phyloP scores from a whole-genome alignment of 139 green algal species.

The Picochlorum sp. region DNA sequence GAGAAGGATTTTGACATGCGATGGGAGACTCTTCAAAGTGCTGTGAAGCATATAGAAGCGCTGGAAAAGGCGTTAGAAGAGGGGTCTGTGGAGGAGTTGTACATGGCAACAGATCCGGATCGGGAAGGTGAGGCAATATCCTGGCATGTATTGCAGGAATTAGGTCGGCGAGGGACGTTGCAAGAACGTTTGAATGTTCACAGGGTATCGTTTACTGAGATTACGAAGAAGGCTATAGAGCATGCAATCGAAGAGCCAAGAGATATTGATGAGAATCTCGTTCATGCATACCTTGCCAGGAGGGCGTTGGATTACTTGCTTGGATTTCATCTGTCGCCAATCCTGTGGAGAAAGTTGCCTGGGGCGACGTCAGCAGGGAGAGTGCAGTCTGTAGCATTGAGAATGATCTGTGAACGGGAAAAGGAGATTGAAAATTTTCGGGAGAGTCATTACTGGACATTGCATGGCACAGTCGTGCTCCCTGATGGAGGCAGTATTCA shows the following conservation, averaged over 20 bases:
- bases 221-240: constrained; percentile 68
- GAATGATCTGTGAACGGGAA: constrained; percentile 78
- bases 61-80: constrained; percentile 24
- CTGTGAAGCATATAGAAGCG: constrained; percentile 17
- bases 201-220: constrained; percentile 67
- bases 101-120: constrained; percentile 94
- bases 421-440: constrained; percentile 54
- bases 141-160: constrained; percentile 84
- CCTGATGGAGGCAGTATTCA: not conserved
- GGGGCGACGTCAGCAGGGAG: constrained; percentile 56
- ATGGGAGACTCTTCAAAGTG: constrained; percentile 33
- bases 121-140: constrained; percentile 91
- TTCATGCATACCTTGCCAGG: constrained; percentile 86
- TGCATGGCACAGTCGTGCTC: constrained; percentile 24
- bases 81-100: not conserved
- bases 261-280: constrained; percentile 50
- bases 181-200: not conserved
- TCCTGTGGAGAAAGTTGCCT: constrained; percentile 88
- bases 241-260: constrained; percentile 54
- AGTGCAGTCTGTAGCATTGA: constrained; percentile 83
- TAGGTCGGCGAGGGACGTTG: constrained; percentile 32
- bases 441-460: constrained; percentile 53
- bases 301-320: constrained; percentile 86
- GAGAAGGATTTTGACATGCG: constrained; percentile 40
- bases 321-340: constrained; percentile 76